phyloP scores from a whole-genome alignment of 495 filamentous ascomycete species.

The Ramalina intermedia region DNA sequence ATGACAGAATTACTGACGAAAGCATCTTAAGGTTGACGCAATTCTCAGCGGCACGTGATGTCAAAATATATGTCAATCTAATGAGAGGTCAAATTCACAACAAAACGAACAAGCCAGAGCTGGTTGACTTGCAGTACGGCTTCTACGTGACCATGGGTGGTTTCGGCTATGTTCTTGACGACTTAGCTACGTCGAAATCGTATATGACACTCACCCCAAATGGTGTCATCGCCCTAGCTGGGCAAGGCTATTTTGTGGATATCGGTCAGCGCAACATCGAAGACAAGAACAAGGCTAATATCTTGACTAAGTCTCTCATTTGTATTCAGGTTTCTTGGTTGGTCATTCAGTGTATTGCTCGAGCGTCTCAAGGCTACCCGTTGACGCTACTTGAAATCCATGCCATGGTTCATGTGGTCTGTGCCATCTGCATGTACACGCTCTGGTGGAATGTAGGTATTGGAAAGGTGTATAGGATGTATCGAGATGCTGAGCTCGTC shows the following conservation, averaged over 20 bases:
- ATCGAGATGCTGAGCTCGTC: neutral
- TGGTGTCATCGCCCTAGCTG: slow-evolving; percentile 7
- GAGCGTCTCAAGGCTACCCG: slow-evolving; percentile 9
- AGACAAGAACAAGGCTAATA: slow-evolving; percentile 23
- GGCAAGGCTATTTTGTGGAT: slow-evolving; percentile 1
- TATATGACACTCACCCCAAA: slow-evolving; percentile 11
- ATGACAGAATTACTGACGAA: no score
- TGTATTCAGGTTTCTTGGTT: slow-evolving; percentile 24
- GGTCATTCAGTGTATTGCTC: slow-evolving; percentile 17
- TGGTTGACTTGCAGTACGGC: slow-evolving; percentile 10
- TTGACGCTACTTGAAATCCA: slow-evolving; percentile 24
- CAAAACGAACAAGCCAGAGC: neutral
- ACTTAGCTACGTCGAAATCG: neutral
- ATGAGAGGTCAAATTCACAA: neutral
- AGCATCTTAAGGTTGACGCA: neutral
- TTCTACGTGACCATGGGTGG: slow-evolving; percentile 28
- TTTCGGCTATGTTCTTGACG: slow-evolving; percentile 16
- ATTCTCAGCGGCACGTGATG: neutral
- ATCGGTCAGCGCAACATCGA: slow-evolving; percentile 3
- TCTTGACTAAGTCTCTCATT: slow-evolving; percentile 18
- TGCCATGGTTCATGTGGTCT: slow-evolving; percentile 23
- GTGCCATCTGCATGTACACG: slow-evolving; percentile 20
- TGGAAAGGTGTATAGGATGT: neutral
- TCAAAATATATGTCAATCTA: neutral
- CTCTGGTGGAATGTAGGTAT: slow-evolving; percentile 4